Evolutionary conservation across 495 filamentous ascomycete species (phyloP), one percentile per base, ranked within the genome.

Genomic region (Penicillium fimorum): DNA sequence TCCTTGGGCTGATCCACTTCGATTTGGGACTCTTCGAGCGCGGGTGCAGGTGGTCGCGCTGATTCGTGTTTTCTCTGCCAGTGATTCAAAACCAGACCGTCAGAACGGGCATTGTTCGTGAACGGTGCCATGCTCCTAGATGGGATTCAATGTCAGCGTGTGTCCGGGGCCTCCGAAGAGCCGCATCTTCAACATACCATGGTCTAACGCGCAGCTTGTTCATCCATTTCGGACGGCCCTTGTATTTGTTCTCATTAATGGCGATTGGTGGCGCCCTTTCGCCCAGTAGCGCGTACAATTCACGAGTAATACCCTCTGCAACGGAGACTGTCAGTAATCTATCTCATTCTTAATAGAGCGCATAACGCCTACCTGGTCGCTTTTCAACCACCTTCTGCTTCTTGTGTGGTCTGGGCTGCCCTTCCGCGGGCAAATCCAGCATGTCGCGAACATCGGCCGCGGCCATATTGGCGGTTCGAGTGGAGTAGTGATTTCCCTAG

Each of bases 401-500:
- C 75, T 95, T 95, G 46, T 81, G 71, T 11, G 88, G 85, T 53
- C 81, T 78, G 40, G 82, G 75, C 59, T 82, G 74, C 58, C 82
- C 84, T 64, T 87, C 79, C 53, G 76, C 80, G 49, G 89, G 86
- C 66, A 95, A 77, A 70, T 90, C 88, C 72, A 96, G 86, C 70
- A 96, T 89, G 73, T 96, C 91, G 73, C 89, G 90, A 55, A 94
- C 85, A 81, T 96, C 91, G 72, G 77, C 79, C 64, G 87, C 77
- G 62, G 87, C 82, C 87, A 90, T 92, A 63, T 54, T 76, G 69
- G 58, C 53, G 47, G 40, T 53, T 53, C 35, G 47, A 33, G 50
- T 13, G 47, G 47, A 4, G 44, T 13, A 5, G 29, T 49, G n/a
- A 35, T 41, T 24, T 52, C n/a, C 13, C 55, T 33, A 47, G 51